These are phyloP conservation scores for Peronospora farinosa DNA, from an alignment of 352 stramenopile species.

Conservation along the genomic window DNA sequence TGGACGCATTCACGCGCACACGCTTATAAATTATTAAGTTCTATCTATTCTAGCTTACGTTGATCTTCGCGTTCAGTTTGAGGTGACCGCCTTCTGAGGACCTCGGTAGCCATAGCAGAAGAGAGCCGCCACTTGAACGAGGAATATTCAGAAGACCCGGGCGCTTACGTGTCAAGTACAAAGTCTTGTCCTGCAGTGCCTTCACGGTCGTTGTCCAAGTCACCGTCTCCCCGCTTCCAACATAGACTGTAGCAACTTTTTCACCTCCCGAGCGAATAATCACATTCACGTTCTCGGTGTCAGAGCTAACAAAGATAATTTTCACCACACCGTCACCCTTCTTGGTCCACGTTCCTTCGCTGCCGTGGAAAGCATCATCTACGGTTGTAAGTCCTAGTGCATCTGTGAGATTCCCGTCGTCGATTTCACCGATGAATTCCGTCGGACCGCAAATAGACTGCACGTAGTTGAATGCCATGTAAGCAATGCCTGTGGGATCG, in stretches of 20 bases:
- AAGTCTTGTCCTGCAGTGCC: conserved; percentile 22
- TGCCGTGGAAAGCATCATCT: conserved; percentile 15
- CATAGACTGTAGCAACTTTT: conserved; percentile 16
- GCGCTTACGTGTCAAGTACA: conserved; percentile 25
- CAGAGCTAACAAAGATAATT: conserved; percentile 19
- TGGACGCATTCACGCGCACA: conserved; percentile 5
- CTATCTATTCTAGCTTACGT: conserved; percentile 30
- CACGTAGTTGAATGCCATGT: conserved; percentile 41
- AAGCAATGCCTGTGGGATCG: conserved; percentile 39
- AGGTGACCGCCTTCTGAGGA: conserved; percentile 31
- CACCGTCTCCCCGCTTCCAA: conserved; percentile 10
- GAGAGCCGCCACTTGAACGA: conserved; percentile 32
- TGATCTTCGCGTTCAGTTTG: conserved; percentile 41
- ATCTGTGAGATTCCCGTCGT: conserved; percentile 29
- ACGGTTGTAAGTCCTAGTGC: conserved; percentile 32
- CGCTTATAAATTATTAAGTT: not conserved
- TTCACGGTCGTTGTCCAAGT: conserved; percentile 20
- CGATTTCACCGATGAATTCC: conserved; percentile 43
- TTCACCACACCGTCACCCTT: conserved; percentile 17
- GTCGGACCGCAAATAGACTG: conserved; percentile 46
- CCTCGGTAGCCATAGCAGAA: conserved; percentile 48
- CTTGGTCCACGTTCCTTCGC: conserved; percentile 22
- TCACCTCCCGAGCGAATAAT: conserved; percentile 29
- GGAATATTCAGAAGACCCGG: conserved; percentile 22
- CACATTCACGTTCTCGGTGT: conserved; percentile 22